Evolutionary conservation across 2,329 filamentous ascomycete species (phyloP).

Genomic region (Colletotrichum liriopes): DNA sequence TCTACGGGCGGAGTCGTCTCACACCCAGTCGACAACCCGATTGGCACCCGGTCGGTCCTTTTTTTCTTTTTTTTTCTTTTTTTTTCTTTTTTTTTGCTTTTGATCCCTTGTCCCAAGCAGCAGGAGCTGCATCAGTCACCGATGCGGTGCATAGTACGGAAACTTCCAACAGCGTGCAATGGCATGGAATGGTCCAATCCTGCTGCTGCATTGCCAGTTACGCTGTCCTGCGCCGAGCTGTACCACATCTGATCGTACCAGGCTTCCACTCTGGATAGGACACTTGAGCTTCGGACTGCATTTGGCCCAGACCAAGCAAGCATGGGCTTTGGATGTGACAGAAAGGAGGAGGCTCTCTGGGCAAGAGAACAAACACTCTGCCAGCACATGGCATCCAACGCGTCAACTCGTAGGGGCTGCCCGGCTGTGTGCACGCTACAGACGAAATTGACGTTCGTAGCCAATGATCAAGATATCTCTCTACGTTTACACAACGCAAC

Average conservation of each 20-base stretch:
- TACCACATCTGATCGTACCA: constrained; percentile 5
- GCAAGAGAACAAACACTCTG: too few relatives aligned
- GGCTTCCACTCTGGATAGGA: constrained; percentile 4
- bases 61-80: background rate
- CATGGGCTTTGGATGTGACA: background rate
- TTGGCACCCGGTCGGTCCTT: constrained; percentile 20
- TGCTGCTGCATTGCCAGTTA: background rate
- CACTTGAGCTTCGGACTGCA: constrained; percentile 8
- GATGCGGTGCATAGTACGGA: constrained; percentile 17
- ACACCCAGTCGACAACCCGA: constrained; percentile 11
- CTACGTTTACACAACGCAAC: background rate
- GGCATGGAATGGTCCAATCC: constrained; percentile 16
- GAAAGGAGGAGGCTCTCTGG: background rate
- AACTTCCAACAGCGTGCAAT: background rate
- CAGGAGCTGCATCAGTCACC: constrained; percentile 30
- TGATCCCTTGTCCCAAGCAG: constrained; percentile 7
- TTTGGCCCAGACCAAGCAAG: constrained; percentile 5
- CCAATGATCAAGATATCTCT: background rate
- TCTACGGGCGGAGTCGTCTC: constrained; percentile 11
- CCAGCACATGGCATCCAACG: background rate
- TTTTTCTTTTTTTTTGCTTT: too few relatives aligned
- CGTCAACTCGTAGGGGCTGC: background rate
- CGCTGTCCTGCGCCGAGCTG: constrained; percentile 11
- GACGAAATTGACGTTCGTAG: background rate
- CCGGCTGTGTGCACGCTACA: background rate